phyloP scores from a whole-genome alignment of 495 filamentous ascomycete species.

The Paragyromitra xinjiangensis region DNA sequence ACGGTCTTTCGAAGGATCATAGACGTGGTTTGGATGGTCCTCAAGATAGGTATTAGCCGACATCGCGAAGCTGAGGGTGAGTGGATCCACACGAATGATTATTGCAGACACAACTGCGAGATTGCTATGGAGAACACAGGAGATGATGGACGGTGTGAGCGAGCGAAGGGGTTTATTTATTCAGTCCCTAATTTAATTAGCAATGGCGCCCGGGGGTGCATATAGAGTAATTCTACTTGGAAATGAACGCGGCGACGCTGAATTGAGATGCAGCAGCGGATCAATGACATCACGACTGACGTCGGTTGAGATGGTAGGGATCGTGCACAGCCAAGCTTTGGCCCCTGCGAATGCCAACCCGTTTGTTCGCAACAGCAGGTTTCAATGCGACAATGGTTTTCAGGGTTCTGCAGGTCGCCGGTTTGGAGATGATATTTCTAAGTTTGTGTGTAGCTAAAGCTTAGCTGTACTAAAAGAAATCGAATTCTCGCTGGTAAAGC shows the following conservation, averaged over 20 bases:
- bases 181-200: neutral
- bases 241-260: conserved; percentile 4
- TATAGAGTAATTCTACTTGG: neutral
- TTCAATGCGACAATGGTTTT: neutral
- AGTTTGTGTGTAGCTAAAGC: neutral
- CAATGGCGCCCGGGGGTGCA: neutral
- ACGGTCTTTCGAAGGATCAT: conserved; percentile 18
- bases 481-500: too few relatives aligned
- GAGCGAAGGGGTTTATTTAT: conserved; percentile 1
- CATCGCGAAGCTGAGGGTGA: conserved; percentile 9
- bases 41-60: conserved; percentile 36
- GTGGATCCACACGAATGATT: neutral
- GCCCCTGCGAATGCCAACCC: neutral
- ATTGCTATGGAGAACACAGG: neutral
- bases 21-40: conserved; percentile 36
- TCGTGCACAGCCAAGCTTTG: conserved; percentile 24
- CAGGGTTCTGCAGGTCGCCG: neutral
- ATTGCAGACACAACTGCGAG: neutral
- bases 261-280: neutral
- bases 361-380: neutral
- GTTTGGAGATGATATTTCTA: neutral
- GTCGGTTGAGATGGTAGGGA: neutral
- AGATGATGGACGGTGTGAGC: neutral
- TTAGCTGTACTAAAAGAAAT: neutral
- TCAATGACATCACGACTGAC: conserved; percentile 31